phyloP scores from a whole-genome alignment of 2,329 filamentous ascomycete species.

The Didymella pomorum region DNA sequence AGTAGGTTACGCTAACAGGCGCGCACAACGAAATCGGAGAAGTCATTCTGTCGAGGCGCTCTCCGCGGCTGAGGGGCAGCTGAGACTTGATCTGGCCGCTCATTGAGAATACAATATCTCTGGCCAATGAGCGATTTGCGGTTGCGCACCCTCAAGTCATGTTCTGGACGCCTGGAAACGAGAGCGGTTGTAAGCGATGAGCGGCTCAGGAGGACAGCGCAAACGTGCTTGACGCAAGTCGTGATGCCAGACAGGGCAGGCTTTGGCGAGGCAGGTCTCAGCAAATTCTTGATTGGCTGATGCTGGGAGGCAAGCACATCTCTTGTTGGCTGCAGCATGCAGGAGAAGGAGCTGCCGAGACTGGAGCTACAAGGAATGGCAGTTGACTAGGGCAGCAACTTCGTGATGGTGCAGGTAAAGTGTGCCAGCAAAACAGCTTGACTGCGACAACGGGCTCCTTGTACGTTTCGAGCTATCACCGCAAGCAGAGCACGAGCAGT shows the following conservation, averaged over 20 bases:
- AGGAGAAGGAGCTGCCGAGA: conserved; percentile 41
- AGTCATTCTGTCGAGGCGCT: conserved; percentile 19
- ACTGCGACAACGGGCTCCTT: conserved; percentile 3
- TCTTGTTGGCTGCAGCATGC: conserved; percentile 39
- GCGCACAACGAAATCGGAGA: conserved; percentile 6
- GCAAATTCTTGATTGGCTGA: conserved; percentile 15
- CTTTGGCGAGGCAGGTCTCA: conserved; percentile 37
- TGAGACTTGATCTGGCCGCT: conserved; percentile 15
- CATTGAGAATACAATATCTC: conserved; percentile 3
- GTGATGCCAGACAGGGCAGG: conserved; percentile 35
- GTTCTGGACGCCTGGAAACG: conserved; percentile 25
- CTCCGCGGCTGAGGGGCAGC: conserved; percentile 17
- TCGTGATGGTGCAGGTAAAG: conserved; percentile 33
- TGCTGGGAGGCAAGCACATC: conserved; percentile 4
- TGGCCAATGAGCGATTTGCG: conserved; percentile 20
- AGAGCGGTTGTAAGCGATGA: conserved; percentile 37
- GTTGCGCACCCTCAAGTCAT: conserved; percentile 20
- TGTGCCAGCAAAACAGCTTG: conserved; percentile 15
- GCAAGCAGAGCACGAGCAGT: conserved; percentile 9
- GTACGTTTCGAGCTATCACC: conserved; percentile 4
- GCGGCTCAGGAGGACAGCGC: conserved; percentile 31
- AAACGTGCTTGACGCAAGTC: conserved; percentile 45
- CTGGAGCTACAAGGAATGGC: conserved; percentile 11
- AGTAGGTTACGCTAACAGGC: conserved; percentile 17
- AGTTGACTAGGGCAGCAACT: conserved; percentile 18